Percentiles rank a stretch among this genome's conserved stretches.
Conservation (phyloP, 192 early-diverging fungal species). For the Backusella australiensis region DNA sequence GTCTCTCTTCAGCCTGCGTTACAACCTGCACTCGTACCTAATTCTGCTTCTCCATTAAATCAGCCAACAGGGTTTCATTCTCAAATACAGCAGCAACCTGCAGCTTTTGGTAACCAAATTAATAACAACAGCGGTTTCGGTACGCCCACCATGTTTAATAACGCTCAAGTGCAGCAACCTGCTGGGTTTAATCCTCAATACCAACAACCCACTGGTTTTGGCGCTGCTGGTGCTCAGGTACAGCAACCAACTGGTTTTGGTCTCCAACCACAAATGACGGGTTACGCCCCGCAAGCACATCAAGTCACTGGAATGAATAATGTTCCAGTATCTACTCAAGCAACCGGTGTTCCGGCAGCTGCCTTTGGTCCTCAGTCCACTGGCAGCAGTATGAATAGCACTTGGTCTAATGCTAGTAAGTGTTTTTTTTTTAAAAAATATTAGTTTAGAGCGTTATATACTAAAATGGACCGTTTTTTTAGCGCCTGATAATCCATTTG, state of each 20-base stretch:
- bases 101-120: neutral
- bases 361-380: neutral
- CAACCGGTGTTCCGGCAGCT: neutral
- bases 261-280: neutral
- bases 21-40: neutral
- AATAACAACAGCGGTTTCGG: neutral
- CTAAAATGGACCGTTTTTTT: neutral
- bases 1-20: constrained; percentile 8
- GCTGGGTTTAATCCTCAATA: constrained; percentile 6
- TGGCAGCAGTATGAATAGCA: constrained; percentile 6
- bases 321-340: neutral
- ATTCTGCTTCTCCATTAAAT: constrained; percentile 1
- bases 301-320: neutral
- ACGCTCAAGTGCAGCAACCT: neutral
- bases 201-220: neutral
- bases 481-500: constrained; percentile 39
- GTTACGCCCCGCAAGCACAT: neutral
- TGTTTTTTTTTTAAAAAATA: neutral
- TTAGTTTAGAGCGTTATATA: neutral
- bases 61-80: neutral
- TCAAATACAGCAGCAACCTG: constrained; percentile 1
- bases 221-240: neutral
- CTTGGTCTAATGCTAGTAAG: constrained; percentile 32
- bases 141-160: neutral
- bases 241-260: neutral